phyloP scores from a whole-genome alignment of 208 protist species.

The Herpetomonas tarakana region DNA sequence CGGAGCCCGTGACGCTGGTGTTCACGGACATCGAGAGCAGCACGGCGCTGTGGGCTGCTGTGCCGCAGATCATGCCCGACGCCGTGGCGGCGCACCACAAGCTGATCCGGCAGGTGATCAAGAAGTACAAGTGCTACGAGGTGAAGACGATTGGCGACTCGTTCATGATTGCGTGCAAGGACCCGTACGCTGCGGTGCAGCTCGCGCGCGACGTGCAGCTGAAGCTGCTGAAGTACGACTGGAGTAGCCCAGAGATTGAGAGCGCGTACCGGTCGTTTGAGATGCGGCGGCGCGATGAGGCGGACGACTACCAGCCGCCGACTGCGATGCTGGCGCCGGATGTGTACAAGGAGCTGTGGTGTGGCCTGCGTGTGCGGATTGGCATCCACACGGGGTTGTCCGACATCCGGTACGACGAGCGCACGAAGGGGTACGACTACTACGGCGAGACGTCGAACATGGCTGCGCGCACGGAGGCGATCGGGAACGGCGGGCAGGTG shows the following conservation, averaged over 20 bases:
- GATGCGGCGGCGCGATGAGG: slow-evolving; percentile 16
- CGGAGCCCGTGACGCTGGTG: slow-evolving; percentile 32
- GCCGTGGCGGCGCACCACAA: slow-evolving; percentile 69
- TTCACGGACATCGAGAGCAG: slow-evolving; percentile 61
- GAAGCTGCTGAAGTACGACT: slow-evolving; percentile 48
- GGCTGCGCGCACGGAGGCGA: slow-evolving; percentile 72
- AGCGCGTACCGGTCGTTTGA: slow-evolving; percentile 48
- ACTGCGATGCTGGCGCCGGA: slow-evolving; percentile 26
- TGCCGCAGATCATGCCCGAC: slow-evolving; percentile 54
- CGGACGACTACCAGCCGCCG: slow-evolving; percentile 16
- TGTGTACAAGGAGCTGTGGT: slow-evolving; percentile 34
- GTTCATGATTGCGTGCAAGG: slow-evolving; percentile 80
- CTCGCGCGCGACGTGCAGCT: slow-evolving; percentile 52
- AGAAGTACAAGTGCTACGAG: slow-evolving; percentile 70
- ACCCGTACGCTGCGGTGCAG: slow-evolving; percentile 28
- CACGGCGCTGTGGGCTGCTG: slow-evolving; percentile 45
- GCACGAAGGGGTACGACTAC: slow-evolving; percentile 77
- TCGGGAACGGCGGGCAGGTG: slow-evolving; percentile 76
- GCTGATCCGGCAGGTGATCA: slow-evolving; percentile 56
- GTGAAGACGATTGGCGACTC: slow-evolving; percentile 87
- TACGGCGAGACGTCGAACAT: slow-evolving; percentile 79
- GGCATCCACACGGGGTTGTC: slow-evolving; percentile 63
- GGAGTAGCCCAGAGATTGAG: slow-evolving; percentile 42
- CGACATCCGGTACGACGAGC: slow-evolving; percentile 56
- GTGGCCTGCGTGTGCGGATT: slow-evolving; percentile 50